A percentile compares a stretch with the other conserved stretches of the same genome.
Conservation (phyloP, 139 green algal genomes). For the Edaphochlamys debaryana region DNA sequence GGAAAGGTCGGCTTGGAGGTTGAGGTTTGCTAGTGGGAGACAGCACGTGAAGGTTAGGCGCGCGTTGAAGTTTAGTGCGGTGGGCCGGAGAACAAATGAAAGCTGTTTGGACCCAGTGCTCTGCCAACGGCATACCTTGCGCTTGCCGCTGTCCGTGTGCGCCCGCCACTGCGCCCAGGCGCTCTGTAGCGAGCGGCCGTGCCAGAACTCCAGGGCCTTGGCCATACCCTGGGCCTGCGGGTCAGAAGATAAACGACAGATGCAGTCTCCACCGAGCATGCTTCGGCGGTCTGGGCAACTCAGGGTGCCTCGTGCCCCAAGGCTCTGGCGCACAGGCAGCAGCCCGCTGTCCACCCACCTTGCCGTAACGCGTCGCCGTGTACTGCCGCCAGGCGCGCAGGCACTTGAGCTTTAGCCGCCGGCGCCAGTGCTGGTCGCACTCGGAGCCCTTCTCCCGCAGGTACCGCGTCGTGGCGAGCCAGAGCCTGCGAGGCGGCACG, state of each 20-base stretch:
- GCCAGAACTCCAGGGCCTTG: constrained; percentile 3
- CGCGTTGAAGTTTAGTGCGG: no score
- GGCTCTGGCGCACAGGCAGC: neutral
- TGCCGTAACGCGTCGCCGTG: neutral
- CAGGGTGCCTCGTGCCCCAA: no score
- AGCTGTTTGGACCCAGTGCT: no score
- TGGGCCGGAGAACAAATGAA: no score
- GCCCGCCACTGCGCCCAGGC: constrained; percentile 11
- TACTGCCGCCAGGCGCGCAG: constrained; percentile 13
- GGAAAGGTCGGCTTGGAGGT: no score
- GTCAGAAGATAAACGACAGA: no score
- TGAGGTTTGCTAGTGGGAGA: no score
- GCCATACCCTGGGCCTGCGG: neutral
- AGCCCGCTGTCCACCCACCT: constrained; percentile 23
- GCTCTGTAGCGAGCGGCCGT: neutral
- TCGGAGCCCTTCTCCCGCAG: neutral
- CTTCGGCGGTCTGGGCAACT: no score
- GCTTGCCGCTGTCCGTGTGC: neutral
- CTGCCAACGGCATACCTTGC: neutral
- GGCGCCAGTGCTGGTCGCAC: neutral
- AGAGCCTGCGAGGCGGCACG: constrained; percentile 15
- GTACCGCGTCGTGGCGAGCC: constrained; percentile 5
- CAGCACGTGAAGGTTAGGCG: no score
- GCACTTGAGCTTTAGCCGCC: neutral
- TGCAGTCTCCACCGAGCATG: no score